Conservation (phyloP, 2,329 filamentous ascomycete genomes). For the Xylariaceae sp. region DNA sequence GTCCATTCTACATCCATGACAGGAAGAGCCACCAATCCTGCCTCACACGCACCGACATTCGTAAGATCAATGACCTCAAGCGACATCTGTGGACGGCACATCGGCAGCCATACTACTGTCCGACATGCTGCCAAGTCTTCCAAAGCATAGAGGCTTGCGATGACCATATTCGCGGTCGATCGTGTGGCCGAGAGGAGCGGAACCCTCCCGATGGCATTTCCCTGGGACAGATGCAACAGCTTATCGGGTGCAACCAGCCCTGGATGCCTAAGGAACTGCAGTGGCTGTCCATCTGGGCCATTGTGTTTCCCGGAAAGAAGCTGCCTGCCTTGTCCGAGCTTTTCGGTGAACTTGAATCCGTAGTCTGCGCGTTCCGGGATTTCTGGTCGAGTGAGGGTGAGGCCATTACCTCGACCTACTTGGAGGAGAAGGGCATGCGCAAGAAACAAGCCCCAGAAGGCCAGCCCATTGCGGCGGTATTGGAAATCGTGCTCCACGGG, state of each 20-base stretch:
- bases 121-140: slow-evolving; percentile 6
- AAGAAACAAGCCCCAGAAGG: background rate
- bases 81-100: slow-evolving; percentile 13
- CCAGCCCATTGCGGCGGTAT: background rate
- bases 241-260: slow-evolving; percentile 5
- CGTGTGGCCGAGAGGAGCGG: slow-evolving; percentile 1
- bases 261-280: slow-evolving; percentile 8
- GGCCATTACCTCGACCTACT: slow-evolving; percentile 7
- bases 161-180: slow-evolving; percentile 8
- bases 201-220: slow-evolving; percentile 12
- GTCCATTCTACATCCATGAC: slow-evolving; percentile 10
- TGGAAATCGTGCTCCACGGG: background rate
- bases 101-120: slow-evolving; percentile 15
- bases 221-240: slow-evolving; percentile 13
- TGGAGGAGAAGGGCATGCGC: slow-evolving; percentile 2
- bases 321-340: slow-evolving; percentile 1
- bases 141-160: slow-evolving; percentile 9
- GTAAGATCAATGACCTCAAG: slow-evolving; percentile 12
- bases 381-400: slow-evolving; percentile 14
- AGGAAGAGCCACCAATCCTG: slow-evolving; percentile 7
- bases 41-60: slow-evolving; percentile 5
- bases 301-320: slow-evolving; percentile 12
- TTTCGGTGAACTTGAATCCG: slow-evolving; percentile 4
- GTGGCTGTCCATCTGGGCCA: slow-evolving; percentile 17
- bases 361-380: slow-evolving; percentile 9